Evolutionary conservation across 768 basidiomycete species (phyloP), one percentile per base, ranked within the genome.

Genomic region (Suillus spraguei): DNA sequence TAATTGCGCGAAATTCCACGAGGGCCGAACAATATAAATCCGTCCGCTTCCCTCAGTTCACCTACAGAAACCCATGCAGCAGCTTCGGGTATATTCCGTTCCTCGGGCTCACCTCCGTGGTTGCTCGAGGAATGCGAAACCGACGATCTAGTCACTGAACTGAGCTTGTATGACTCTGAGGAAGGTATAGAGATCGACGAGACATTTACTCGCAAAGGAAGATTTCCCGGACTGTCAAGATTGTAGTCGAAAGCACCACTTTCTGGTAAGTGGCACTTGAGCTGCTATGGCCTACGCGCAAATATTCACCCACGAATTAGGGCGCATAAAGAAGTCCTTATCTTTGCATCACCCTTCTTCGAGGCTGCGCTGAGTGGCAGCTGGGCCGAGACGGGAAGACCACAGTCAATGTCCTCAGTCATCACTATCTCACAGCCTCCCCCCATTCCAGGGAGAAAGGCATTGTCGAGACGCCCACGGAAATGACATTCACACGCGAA

Each of bases 321-420:
- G 92, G 90, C 91, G 1, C 95, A 97, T 77, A 95, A 93, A 74
- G 94, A 96, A 72, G 86, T 97, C 35, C 79, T 97, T 7, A 91
- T 89, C 76, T 97, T 95, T 72, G 91, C 94, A 5, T 95, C 94
- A n/a, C 93, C 95, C 0, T 97, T 97, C 81, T 97, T 97, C 74
- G 90, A 95, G 75, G 93, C 92, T 20, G 89, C 94, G 10, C 79
- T 97, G 54, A 92, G 92, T 68, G 95, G 95, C 9, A 86, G 92
- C 70, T 97, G 95, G 95, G 91, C 91, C 14, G 95, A 97, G 77
- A 95, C 90, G 7, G 90, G 88, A 39, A 83, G 91, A 44, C 91
- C 89, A 22, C 84, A 81, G 28, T 93, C 90, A 62, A 86, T 90
- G 81, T 92, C 89, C 32, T 93, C 92, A 56, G 82, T 93, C 38